These are phyloP conservation scores for Naumovozyma castellii DNA, from an alignment of 805 yeast genomes.

Conservation along the genomic window DNA sequence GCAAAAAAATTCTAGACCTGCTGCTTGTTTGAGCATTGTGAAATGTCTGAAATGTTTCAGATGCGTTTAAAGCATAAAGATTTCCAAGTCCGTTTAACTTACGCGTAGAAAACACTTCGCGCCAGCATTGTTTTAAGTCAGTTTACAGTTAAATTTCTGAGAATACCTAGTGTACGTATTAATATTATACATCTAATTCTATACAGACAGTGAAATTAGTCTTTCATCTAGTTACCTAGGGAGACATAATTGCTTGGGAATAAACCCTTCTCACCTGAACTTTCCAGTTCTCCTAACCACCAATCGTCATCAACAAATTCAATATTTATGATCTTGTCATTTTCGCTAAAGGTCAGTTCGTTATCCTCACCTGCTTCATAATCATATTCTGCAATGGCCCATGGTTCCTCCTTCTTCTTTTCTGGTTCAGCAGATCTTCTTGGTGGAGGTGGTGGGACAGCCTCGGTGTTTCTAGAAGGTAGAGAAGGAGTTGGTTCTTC, in stretches of 20 bases:
- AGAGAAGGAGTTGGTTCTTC: constrained; percentile 19
- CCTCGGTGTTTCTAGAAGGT: constrained; percentile 19
- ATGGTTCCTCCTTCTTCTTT: constrained; percentile 14
- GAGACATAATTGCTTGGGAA: constrained; percentile 89
- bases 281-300: constrained; percentile 80
- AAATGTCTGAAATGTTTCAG: too few relatives aligned
- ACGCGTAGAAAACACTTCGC: too few relatives aligned
- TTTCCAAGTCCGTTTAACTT: too few relatives aligned
- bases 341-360: constrained; percentile 77
- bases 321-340: constrained; percentile 70
- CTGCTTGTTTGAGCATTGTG: too few relatives aligned
- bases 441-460: constrained; percentile 28
- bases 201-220: too few relatives aligned
- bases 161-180: too few relatives aligned
- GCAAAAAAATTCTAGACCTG: too few relatives aligned
- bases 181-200: too few relatives aligned
- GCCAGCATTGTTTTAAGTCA: too few relatives aligned
- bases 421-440: constrained; percentile 12
- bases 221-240: constrained; percentile 15
- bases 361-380: constrained; percentile 91
- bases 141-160: too few relatives aligned
- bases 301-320: constrained; percentile 91
- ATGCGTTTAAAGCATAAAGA: too few relatives aligned
- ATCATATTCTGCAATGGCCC: constrained; percentile 77
- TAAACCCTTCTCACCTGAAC: constrained; percentile 64